Evolutionary conservation across 106 monocot genomes (phyloP).

Genomic region (Dendrobium officinale): DNA sequence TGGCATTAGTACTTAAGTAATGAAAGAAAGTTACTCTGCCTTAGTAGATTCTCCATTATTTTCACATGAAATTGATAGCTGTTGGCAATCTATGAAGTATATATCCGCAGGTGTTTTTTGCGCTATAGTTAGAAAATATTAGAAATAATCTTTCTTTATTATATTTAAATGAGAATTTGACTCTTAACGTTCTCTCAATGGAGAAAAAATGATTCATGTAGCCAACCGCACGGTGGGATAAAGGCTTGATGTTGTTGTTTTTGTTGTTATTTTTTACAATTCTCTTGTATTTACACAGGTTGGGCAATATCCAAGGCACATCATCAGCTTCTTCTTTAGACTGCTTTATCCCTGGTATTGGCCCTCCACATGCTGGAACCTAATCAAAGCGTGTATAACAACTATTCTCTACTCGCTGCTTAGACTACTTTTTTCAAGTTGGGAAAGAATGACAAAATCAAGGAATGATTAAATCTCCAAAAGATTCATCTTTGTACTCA

Average conservation of each 20-base stretch:
- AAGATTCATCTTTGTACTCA: neutral
- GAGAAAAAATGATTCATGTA: too few species aligned
- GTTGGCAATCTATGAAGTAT: neutral
- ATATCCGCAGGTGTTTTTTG: too few species aligned
- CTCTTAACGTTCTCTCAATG: too few species aligned
- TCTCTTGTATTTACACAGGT: constrained; percentile 31
- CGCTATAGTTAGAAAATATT: too few species aligned
- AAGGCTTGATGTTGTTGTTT: too few species aligned
- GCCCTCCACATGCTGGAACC: constrained; percentile 98
- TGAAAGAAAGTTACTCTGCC: too few species aligned
- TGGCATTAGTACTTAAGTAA: too few species aligned
- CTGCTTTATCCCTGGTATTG: constrained; percentile 97
- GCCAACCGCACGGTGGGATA: too few species aligned
- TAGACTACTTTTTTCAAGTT: constrained; percentile 45
- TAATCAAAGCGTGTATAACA: constrained; percentile 50
- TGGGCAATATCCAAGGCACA: constrained; percentile 76
- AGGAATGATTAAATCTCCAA: neutral
- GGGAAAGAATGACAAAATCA: constrained; percentile 53
- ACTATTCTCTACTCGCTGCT: constrained; percentile 64
- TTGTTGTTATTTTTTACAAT: neutral
- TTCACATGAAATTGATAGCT: too few species aligned
- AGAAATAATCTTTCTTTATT: too few species aligned
- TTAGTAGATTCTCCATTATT: too few species aligned
- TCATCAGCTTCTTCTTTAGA: constrained; percentile 94
- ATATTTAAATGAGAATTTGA: too few species aligned